phyloP scores from a whole-genome alignment of 2,329 filamentous ascomycete species.

The Microdochium nivale region DNA sequence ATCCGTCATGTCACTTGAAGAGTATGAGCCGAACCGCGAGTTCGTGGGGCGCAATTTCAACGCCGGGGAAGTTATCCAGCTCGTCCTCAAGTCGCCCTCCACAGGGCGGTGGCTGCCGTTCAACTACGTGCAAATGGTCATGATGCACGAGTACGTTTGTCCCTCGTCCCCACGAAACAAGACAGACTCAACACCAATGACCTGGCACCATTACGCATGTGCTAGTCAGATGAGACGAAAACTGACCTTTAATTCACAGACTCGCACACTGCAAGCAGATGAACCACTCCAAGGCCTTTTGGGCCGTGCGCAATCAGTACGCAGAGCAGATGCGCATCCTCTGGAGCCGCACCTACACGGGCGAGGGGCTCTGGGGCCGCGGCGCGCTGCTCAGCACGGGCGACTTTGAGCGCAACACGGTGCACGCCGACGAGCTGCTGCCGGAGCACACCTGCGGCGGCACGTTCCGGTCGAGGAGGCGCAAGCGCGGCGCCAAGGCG shows the following conservation, averaged over 20 bases:
- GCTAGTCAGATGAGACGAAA: too few species aligned
- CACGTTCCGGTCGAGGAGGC: slow-evolving; percentile 56
- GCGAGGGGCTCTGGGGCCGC: slow-evolving; percentile 76
- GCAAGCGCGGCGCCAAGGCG: slow-evolving; percentile 46
- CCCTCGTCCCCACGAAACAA: neutral
- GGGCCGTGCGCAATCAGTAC: slow-evolving; percentile 68
- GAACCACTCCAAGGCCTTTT: slow-evolving; percentile 79
- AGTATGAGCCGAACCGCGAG: slow-evolving; percentile 72
- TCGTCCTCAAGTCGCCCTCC: slow-evolving; percentile 63
- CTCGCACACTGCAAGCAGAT: slow-evolving; percentile 84
- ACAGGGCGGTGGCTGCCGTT: slow-evolving; percentile 70
- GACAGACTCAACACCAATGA: too few species aligned
- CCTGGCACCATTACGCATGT: slow-evolving; percentile 3
- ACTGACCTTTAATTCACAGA: too few species aligned
- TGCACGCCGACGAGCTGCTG: slow-evolving; percentile 45
- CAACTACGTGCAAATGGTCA: slow-evolving; percentile 82
- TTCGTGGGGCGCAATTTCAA: slow-evolving; percentile 90
- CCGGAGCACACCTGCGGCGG: slow-evolving; percentile 74
- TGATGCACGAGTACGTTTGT: slow-evolving; percentile 67
- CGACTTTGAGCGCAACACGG: slow-evolving; percentile 44
- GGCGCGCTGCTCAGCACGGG: slow-evolving; percentile 56
- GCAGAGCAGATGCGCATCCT: slow-evolving; percentile 61
- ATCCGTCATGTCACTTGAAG: slow-evolving; percentile 64
- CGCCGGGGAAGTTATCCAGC: slow-evolving; percentile 75
- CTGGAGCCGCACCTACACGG: slow-evolving; percentile 63